Evolutionary conservation across 805 yeast species (phyloP).

Genomic region (Metschnikowia arizonensis): DNA sequence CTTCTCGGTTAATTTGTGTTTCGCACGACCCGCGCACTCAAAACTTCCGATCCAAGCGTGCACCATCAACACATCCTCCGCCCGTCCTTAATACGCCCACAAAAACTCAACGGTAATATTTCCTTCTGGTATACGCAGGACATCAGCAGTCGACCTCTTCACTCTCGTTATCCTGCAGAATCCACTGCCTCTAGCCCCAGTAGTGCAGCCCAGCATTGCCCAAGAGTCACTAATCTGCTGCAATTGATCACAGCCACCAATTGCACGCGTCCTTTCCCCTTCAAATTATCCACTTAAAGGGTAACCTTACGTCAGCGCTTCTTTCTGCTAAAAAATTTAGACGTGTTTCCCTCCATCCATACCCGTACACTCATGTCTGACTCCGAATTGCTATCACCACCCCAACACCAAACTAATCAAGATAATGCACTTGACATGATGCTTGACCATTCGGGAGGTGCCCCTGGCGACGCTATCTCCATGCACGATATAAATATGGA

Average conservation of each 20-base stretch:
- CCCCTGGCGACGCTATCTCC: constrained; percentile 5
- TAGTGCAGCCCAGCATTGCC: background rate
- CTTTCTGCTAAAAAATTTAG: background rate
- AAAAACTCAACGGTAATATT: background rate
- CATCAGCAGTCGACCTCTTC: background rate
- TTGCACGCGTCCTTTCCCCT: background rate
- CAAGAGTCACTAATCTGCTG: background rate
- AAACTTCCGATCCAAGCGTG: background rate
- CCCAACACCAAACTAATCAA: constrained; percentile 11
- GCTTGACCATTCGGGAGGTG: constrained; percentile 2
- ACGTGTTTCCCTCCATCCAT: background rate
- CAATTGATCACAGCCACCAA: background rate
- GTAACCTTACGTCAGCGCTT: background rate
- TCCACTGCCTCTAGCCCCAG: background rate
- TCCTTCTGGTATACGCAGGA: background rate
- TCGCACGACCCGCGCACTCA: constrained; percentile 4
- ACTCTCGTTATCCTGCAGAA: background rate
- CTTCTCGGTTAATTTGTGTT: background rate
- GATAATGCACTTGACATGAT: constrained; percentile 4
- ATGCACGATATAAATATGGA: constrained; percentile 16
- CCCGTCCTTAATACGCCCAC: background rate
- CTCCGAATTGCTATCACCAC: constrained; percentile 14
- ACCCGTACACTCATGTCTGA: constrained; percentile 12
- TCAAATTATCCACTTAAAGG: background rate
- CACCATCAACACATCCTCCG: background rate